These are phyloP conservation scores for Phytophthora kernoviae DNA, from an alignment of 352 stramenopile species.

Conservation along the genomic window DNA sequence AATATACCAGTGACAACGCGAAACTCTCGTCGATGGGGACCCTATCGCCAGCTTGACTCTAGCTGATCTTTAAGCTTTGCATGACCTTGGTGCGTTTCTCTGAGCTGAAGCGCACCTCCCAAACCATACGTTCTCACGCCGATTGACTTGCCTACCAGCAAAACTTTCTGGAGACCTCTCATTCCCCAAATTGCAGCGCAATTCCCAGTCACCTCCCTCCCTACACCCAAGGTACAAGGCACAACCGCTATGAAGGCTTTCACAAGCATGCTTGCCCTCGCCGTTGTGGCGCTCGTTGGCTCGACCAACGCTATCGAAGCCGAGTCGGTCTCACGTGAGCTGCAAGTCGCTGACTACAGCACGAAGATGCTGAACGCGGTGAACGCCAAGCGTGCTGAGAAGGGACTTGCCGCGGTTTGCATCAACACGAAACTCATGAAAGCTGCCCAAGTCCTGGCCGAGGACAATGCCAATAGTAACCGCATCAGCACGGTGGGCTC, in stretches of 20 bases:
- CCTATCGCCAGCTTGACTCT: slow-evolving; percentile 20
- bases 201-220: slow-evolving; percentile 17
- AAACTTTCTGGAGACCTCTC: slow-evolving; percentile 11
- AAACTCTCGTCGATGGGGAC: slow-evolving; percentile 1
- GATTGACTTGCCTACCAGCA: neutral
- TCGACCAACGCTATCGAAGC: slow-evolving; percentile 16
- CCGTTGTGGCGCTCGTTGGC: slow-evolving; percentile 28
- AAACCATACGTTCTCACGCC: neutral
- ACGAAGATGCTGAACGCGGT: slow-evolving; percentile 26
- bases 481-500: slow-evolving; percentile 15
- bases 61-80: slow-evolving; percentile 27
- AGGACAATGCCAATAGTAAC: slow-evolving; percentile 12
- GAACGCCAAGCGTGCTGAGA: slow-evolving; percentile 34
- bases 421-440: slow-evolving; percentile 32
- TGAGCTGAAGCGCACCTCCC: slow-evolving; percentile 8
- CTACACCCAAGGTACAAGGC: slow-evolving; percentile 23
- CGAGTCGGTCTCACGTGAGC: neutral
- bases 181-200: slow-evolving; percentile 34
- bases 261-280: slow-evolving; percentile 21
- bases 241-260: slow-evolving; percentile 14
- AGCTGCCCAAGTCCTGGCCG: slow-evolving; percentile 7
- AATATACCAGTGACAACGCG: too few species aligned
- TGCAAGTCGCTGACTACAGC: slow-evolving; percentile 34
- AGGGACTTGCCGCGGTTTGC: slow-evolving; percentile 26
- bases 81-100: slow-evolving; percentile 19